Conservation (phyloP, 2,329 filamentous ascomycete genomes). For the Colletotrichum salicis region DNA sequence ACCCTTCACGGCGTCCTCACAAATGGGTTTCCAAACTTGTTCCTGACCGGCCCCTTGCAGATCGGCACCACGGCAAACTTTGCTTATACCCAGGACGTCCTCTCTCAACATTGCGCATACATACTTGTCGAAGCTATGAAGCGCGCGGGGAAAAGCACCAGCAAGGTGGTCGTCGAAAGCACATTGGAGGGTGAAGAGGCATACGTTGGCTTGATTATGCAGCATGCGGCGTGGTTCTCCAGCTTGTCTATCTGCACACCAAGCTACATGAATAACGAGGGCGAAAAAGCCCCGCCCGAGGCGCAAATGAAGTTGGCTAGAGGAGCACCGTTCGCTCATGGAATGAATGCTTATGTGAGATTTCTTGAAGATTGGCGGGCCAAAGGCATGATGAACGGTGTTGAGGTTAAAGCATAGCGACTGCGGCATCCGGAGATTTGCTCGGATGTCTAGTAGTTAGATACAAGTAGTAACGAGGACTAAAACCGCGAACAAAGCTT, state of each 20-base stretch:
- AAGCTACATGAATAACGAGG: constrained; percentile 62
- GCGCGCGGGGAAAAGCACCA: constrained; percentile 34
- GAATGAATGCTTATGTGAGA: constrained; percentile 45
- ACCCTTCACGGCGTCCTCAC: constrained; percentile 64
- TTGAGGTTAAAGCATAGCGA: constrained; percentile 6
- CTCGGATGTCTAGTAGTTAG: too few species aligned
- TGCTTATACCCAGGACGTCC: constrained; percentile 47
- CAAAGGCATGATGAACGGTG: constrained; percentile 43
- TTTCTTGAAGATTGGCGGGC: constrained; percentile 43
- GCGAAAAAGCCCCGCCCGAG: constrained; percentile 43
- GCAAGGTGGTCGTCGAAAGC: constrained; percentile 52
- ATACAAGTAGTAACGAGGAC: too few species aligned
- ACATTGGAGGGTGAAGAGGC: constrained; percentile 56
- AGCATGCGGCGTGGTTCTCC: constrained; percentile 51
- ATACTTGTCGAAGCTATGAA: constrained; percentile 42
- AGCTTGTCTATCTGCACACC: constrained; percentile 62
- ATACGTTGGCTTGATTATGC: constrained; percentile 55
- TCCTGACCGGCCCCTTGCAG: constrained; percentile 58
- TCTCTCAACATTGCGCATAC: constrained; percentile 55
- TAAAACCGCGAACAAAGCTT: too few species aligned
- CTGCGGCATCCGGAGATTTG: too few species aligned
- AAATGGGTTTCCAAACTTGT: constrained; percentile 65
- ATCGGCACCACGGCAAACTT: constrained; percentile 51
- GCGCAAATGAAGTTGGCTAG: constrained; percentile 46
- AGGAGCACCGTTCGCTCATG: constrained; percentile 43